Percentiles rank a stretch among this genome's conserved stretches.
Evolutionary conservation across 2,329 filamentous ascomycete species (phyloP).

Genomic region (Pseudogymnoascus sp.): DNA sequence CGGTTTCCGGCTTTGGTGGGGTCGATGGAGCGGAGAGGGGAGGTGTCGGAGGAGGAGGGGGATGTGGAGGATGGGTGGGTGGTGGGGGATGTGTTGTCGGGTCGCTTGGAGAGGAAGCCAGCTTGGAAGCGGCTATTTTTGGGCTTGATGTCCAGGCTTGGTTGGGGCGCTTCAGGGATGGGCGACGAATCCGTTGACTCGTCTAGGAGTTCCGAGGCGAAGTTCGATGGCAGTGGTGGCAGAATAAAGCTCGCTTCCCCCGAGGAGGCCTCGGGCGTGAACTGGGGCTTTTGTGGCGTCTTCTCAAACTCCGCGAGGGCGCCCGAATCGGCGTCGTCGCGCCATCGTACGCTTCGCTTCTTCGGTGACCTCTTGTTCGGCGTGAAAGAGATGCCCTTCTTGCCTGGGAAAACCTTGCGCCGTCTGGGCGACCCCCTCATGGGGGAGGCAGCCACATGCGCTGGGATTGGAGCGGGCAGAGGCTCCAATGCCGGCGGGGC

Average conservation of each 20-base stretch:
- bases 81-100: constrained; percentile 48
- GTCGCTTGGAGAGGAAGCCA: constrained; percentile 68
- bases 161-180: constrained; percentile 45
- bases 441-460: constrained; percentile 46
- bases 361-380: constrained; percentile 66
- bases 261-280: constrained; percentile 46
- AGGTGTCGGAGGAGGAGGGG: constrained; percentile 45
- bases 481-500: constrained; percentile 19
- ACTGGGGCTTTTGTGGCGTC: constrained; percentile 65
- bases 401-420: constrained; percentile 52
- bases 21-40: constrained; percentile 46
- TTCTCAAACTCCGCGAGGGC: constrained; percentile 84
- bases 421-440: constrained; percentile 73
- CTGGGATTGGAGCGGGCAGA: constrained; percentile 36
- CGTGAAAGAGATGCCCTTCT: constrained; percentile 72
- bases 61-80: constrained; percentile 50
- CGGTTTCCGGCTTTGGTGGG: constrained; percentile 40
- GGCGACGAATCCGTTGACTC: constrained; percentile 42
- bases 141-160: constrained; percentile 51
- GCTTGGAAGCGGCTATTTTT: constrained; percentile 77
- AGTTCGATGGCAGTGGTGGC: constrained; percentile 47
- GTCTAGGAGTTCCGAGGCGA: constrained; percentile 28
- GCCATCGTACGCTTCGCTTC: constrained; percentile 81
- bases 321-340: constrained; percentile 81
- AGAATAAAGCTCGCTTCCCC: constrained; percentile 35